phyloP scores from a whole-genome alignment of 2,329 filamentous ascomycete species.

The Epichloe elymi region DNA sequence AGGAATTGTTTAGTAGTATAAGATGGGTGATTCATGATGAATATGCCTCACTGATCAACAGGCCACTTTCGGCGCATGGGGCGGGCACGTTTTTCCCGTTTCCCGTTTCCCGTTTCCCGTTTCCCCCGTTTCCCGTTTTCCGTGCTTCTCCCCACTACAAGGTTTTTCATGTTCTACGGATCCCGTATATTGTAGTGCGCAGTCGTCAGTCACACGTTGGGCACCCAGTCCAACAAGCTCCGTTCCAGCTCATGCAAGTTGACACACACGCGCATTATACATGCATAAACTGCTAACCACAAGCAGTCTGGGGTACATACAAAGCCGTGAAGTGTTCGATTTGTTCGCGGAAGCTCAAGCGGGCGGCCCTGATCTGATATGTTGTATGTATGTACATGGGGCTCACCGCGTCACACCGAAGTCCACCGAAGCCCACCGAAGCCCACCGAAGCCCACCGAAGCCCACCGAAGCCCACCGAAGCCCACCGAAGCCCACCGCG shows the following conservation, averaged over 20 bases:
- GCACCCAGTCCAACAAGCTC: not conserved
- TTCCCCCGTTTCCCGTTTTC: too few species aligned
- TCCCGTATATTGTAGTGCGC: not conserved
- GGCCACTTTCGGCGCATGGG: too few species aligned
- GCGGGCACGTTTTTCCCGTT: too few species aligned
- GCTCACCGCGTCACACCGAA: constrained; percentile 4
- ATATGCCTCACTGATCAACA: too few species aligned
- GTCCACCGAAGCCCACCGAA: not conserved
- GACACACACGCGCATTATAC: not conserved
- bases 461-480: too few species aligned
- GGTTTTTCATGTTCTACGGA: not conserved
- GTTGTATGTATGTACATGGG: too few species aligned
- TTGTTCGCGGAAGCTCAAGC: not conserved
- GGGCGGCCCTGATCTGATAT: not conserved
- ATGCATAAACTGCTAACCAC: not conserved
- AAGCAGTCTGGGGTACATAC: constrained; percentile 1
- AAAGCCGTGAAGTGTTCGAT: not conserved
- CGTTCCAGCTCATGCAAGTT: not conserved
- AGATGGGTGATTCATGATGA: too few species aligned
- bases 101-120: too few species aligned
- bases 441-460: too few species aligned
- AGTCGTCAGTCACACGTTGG: not conserved
- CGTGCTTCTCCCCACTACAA: too few species aligned
- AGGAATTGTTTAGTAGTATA: too few species aligned
- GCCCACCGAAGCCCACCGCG: not conserved